phyloP scores from a whole-genome alignment of 192 early-diverging fungal species.

The Phlyctochytrium bullatum region DNA sequence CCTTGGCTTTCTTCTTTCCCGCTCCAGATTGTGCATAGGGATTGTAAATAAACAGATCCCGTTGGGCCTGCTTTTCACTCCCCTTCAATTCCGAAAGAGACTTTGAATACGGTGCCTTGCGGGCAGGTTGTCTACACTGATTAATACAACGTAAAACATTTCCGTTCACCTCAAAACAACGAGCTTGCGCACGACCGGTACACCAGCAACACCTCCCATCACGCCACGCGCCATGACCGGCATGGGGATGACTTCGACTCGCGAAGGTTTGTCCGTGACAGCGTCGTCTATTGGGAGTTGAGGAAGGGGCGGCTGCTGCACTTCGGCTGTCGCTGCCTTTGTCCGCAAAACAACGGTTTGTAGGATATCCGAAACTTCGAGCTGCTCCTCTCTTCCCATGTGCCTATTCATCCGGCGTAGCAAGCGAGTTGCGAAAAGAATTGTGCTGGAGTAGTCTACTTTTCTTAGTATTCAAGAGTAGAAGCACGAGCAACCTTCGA shows the following conservation, averaged over 20 bases:
- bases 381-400: conserved; percentile 65
- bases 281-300: conserved; percentile 2
- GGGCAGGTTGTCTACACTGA: no score
- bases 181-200: conserved; percentile 38
- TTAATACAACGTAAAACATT: background rate
- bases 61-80: no score
- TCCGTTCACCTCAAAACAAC: conserved; percentile 31
- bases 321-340: conserved; percentile 4
- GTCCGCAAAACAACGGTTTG: conserved; percentile 38
- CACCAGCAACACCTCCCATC: conserved; percentile 32
- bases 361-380: conserved; percentile 55
- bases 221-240: conserved; percentile 32
- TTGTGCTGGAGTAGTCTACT: conserved; percentile 60
- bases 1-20: conserved; percentile 20
- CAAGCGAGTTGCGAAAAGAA: conserved; percentile 64
- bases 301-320: background rate
- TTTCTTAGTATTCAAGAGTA: background rate
- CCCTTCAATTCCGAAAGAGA: no score
- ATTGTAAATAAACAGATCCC: conserved; percentile 80
- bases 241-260: conserved; percentile 8
- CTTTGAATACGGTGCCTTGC: no score
- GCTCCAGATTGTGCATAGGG: conserved; percentile 65
- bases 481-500: conserved; percentile 54
- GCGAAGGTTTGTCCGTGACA: no score
- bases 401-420: conserved; percentile 62